Evolutionary conservation across 2,329 filamentous ascomycete species (phyloP), one percentile per base, ranked within the genome.

Genomic region (Sporothrix humicola): DNA sequence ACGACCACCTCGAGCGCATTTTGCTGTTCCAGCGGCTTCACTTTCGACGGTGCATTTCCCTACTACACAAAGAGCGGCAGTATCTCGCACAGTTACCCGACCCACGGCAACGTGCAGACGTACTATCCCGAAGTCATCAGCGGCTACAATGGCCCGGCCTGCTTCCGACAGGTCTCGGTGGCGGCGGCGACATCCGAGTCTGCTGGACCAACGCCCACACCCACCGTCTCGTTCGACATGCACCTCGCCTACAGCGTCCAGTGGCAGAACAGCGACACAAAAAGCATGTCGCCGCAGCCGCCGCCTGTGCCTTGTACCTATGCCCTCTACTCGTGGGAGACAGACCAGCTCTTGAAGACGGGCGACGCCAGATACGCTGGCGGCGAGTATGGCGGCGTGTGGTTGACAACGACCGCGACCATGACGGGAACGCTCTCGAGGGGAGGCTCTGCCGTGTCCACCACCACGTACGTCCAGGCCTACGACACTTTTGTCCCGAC

Each of bases 221-320:
- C 58, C 26, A n/a, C 58, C 6, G 58, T 42, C 6, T 61, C 26
- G 26, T 31, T 61, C 10, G 26, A 61, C 6, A 61, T 61, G 58
- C 58, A 61, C 26, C 58, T 61, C 15, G 26, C 58, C 12, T 61
- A 61, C 58, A 61, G 58, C 26, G 6, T 61, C 31, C 58, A 61
- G 58, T 61, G 58, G 58, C 13, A n/a, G 31, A 31, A 13, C 58
- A 42, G 31, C 31, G 58, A 61, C 26, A 61, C 58, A 26, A 20
- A 42, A 2, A 26, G 42, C 26, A 61, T 61, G 58, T 61, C 58
- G 6, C 58, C 58, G 0, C 15, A 17, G 6, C 58, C 58, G 12
- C 58, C 58, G 13, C 58, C 58, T 0, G 58, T 61, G 58, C 58
- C 58, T 1, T 61, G 58, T 13, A 61, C 58, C 3, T 61, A 61